These are phyloP conservation scores for Cladosporium velox DNA, from an alignment of 2,329 filamentous ascomycete species.

Conservation along the genomic window DNA sequence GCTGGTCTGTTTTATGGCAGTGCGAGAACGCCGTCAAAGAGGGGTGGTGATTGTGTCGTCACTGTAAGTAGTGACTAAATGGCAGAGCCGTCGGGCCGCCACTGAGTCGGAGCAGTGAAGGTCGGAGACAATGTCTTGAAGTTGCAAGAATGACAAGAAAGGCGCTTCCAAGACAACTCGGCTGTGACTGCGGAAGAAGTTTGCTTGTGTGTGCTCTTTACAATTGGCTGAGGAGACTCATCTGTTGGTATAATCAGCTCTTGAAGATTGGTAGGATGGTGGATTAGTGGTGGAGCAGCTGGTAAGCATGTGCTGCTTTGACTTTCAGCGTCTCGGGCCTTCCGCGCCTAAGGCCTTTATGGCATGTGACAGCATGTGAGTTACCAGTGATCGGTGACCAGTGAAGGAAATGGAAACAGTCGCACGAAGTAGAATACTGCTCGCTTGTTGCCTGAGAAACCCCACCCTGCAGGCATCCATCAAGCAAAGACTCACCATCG, in stretches of 20 bases:
- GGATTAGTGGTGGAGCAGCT: background rate
- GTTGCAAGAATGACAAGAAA: background rate
- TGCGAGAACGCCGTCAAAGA: background rate
- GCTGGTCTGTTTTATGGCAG: background rate
- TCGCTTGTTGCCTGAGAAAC: background rate
- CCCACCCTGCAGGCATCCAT: background rate
- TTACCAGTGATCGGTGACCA: background rate
- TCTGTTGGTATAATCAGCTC: background rate
- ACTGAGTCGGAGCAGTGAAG: background rate
- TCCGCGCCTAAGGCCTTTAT: background rate
- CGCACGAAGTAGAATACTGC: background rate
- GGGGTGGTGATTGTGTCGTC: background rate
- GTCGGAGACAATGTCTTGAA: background rate
- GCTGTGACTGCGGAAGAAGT: background rate
- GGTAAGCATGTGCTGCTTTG: conserved; percentile 5
- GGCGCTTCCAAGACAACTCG: background rate
- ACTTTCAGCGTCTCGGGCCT: background rate
- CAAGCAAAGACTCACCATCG: background rate
- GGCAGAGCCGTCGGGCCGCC: background rate
- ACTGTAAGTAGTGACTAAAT: background rate
- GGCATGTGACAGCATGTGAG: background rate
- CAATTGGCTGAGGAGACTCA: background rate
- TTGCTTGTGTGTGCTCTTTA: background rate
- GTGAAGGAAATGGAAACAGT: background rate
- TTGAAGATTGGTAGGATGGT: background rate